phyloP scores from a whole-genome alignment of 441 rosid species.

The Populus trichocarpa region DNA sequence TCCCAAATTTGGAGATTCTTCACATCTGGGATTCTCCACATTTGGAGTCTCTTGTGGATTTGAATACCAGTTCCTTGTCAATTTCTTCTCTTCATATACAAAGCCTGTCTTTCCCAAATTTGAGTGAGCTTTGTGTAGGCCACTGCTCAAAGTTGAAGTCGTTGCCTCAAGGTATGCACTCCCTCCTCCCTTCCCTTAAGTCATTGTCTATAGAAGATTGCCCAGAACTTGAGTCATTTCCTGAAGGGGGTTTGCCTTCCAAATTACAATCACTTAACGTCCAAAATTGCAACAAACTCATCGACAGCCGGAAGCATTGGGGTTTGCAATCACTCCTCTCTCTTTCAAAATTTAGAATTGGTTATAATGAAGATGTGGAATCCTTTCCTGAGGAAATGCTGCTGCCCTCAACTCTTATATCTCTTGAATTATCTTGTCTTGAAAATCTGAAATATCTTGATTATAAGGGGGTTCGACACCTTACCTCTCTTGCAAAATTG shows the following conservation, averaged over 20 bases:
- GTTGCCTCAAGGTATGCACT: constrained; percentile 11
- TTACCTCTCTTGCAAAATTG: constrained; percentile 16
- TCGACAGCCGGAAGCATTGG: neutral
- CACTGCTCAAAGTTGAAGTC: constrained; percentile 16
- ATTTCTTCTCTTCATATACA: neutral
- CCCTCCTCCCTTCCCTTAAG: neutral
- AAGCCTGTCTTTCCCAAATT: neutral
- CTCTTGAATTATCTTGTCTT: neutral
- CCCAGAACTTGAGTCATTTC: constrained; percentile 12
- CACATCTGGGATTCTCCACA: constrained; percentile 11
- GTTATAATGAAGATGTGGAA: neutral
- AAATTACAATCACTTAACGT: constrained; percentile 13
- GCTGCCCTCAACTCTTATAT: neutral
- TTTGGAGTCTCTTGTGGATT: constrained; percentile 2
- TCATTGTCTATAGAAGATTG: neutral
- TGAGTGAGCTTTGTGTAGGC: neutral
- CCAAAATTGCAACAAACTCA: neutral
- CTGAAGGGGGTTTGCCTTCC: constrained; percentile 25
- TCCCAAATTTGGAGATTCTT: neutral
- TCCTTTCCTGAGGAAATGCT: constrained; percentile 7
- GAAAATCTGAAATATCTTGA: neutral
- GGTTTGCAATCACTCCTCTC: constrained; percentile 4
- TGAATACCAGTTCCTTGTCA: constrained; percentile 14
- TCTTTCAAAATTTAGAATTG: neutral
- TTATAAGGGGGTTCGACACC: constrained; percentile 1